Conservation (phyloP, 352 stramenopile genomes). For the Phytophthora cactorum region DNA sequence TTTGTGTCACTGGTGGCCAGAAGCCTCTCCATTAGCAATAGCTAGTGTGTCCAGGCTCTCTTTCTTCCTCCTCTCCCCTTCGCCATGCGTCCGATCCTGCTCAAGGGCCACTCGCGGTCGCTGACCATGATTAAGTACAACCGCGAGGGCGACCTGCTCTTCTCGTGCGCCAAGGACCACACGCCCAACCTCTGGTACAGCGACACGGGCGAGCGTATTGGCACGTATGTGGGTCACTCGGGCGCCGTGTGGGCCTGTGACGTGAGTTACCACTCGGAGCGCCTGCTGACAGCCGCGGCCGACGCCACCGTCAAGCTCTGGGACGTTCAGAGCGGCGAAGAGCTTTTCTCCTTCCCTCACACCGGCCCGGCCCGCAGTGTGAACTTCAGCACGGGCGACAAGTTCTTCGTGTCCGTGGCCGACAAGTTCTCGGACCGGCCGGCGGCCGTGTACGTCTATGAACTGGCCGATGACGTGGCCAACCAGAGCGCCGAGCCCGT, state of each 20-base stretch:
- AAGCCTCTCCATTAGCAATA: slow-evolving; percentile 10
- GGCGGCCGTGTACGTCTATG: slow-evolving; percentile 82
- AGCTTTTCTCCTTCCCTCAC: slow-evolving; percentile 88
- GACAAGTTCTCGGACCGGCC: slow-evolving; percentile 88
- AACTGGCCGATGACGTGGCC: slow-evolving; percentile 67
- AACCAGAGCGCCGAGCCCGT: slow-evolving; percentile 69
- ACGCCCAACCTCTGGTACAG: slow-evolving; percentile 97
- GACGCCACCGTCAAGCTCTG: slow-evolving; percentile 94
- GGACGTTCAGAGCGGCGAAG: slow-evolving; percentile 90
- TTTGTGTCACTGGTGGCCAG: slow-evolving; percentile 24
- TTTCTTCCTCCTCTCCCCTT: slow-evolving; percentile 1
- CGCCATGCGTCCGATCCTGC: slow-evolving; percentile 95
- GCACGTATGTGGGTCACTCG: slow-evolving; percentile 97
- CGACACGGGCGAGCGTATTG: slow-evolving; percentile 95
- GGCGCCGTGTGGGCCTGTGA: slow-evolving; percentile 98
- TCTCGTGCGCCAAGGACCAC: slow-evolving; percentile 97
- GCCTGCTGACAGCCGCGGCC: slow-evolving; percentile 95
- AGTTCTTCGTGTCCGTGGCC: slow-evolving; percentile 83
- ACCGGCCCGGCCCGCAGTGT: slow-evolving; percentile 84
- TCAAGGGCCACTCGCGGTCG: slow-evolving; percentile 99
- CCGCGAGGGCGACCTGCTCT: slow-evolving; percentile 98
- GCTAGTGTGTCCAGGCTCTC: neutral
- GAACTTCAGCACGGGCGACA: slow-evolving; percentile 88
- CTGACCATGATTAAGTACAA: slow-evolving; percentile 99
- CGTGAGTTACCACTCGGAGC: slow-evolving; percentile 92